phyloP scores from a whole-genome alignment of 257 asterid species.

The Solanum bulbocastanum region DNA sequence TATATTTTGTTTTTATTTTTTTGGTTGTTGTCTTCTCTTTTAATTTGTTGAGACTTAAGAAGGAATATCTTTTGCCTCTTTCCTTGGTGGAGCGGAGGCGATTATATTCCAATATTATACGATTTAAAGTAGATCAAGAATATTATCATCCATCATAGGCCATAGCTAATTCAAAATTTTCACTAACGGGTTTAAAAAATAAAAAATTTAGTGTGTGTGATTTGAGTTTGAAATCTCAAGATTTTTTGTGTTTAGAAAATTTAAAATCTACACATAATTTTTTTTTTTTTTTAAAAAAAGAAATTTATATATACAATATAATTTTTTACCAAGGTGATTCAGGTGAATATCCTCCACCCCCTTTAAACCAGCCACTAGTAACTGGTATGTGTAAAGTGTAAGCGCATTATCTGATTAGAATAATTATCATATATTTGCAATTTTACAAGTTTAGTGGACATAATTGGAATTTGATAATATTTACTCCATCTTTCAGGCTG shows the following conservation, averaged over 20 bases:
- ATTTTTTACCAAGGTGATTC: too few relatives aligned
- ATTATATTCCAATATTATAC: background rate
- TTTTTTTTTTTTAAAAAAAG: too few relatives aligned
- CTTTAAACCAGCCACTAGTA: background rate
- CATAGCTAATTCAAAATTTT: background rate
- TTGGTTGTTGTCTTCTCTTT: background rate
- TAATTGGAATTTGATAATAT: background rate
- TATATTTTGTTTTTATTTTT: background rate
- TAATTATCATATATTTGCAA: background rate
- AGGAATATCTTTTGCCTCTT: background rate
- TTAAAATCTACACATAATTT: background rate
- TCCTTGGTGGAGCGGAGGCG: background rate
- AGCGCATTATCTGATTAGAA: background rate
- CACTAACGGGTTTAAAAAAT: too few relatives aligned
- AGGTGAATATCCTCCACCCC: background rate
- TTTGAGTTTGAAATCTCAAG: too few relatives aligned
- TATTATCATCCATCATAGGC: background rate
- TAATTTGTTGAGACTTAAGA: background rate
- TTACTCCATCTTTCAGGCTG: background rate
- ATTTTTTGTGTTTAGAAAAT: too few relatives aligned
- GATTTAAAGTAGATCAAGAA: background rate
- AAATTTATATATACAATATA: too few relatives aligned
- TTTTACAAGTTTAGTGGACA: background rate
- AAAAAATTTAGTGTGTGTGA: too few relatives aligned
- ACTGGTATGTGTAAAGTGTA: background rate